Percentiles rank a stretch among this genome's conserved stretches.
These are phyloP conservation scores for Copromyces sp. DNA, from an alignment of 495 filamentous ascomycete genomes.

Conservation along the genomic window DNA sequence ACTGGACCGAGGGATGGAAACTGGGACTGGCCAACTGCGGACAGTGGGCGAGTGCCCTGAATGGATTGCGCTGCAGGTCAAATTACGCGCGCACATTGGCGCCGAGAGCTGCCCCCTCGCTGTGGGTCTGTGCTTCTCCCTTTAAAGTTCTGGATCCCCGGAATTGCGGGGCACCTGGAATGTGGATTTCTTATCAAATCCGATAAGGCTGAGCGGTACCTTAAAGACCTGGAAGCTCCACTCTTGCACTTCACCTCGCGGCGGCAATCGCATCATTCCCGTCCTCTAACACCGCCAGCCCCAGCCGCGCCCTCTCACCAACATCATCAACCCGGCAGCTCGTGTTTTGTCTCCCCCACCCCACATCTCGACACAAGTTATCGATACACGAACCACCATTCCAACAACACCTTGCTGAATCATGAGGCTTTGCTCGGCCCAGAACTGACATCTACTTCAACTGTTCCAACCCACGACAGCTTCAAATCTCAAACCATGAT, in stretches of 20 bases:
- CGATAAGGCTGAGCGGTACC: neutral
- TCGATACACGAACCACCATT: neutral
- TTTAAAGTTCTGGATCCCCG: neutral
- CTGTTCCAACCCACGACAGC: neutral
- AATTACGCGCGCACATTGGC: neutral
- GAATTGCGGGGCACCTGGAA: neutral
- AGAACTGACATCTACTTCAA: neutral
- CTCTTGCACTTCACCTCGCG: neutral
- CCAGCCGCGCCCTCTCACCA: neutral
- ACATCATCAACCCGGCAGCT: neutral
- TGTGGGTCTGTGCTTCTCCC: neutral
- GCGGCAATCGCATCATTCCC: neutral
- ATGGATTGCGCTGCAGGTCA: neutral
- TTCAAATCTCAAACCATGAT: conserved; percentile 8
- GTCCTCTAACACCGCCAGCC: neutral
- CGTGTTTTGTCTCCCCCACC: neutral
- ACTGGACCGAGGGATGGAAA: neutral
- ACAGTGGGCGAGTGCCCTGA: neutral
- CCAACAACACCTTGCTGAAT: neutral
- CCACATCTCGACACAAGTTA: neutral
- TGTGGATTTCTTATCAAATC: neutral
- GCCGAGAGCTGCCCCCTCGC: neutral
- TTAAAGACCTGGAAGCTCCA: neutral
- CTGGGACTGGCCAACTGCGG: neutral
- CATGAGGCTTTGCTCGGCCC: neutral